Evolutionary conservation across 257 asterid species (phyloP), one percentile per base, ranked within the genome.

Genomic region (Salvia hispanica): DNA sequence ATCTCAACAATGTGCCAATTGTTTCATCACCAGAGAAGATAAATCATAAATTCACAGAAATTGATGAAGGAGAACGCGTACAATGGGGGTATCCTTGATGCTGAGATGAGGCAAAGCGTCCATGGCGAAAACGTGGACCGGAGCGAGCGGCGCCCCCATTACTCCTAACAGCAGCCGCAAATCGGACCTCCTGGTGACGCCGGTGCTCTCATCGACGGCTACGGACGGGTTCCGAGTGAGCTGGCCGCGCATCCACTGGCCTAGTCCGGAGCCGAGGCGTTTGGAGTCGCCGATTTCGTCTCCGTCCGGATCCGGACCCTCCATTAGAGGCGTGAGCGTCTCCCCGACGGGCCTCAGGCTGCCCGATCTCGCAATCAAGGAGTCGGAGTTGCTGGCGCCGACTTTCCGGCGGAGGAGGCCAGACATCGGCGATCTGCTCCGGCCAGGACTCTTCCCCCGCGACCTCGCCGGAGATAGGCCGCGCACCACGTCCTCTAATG

Each of bases 111-210:
- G 98, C 73, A 85, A 54, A 21, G 95, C 95, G 64, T 92, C 96
- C 69, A 78, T 51, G 59, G 86, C 54, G 88, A 92, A 73, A 45
- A 89, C 96, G 86, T 87, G 88, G 80, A 89, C 89, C 52, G 98
- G 98, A 7, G 92, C 95, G 33, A 92, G 88, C 3, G 98, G 96
- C 37, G 96, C 96, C 15, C 96, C 96, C 98, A 92, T 85, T 15
- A 89, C 96, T 7, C 98, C 96, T 25, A 92, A 95, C 80, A 92
- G 77, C 63, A 92, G 69, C 67, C 98, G 75, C 84, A 87, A 84
- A 82, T 92, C 98, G 47, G 96, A 84, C 86, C 89, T 79, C 84
- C 65, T 83, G 62, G 72, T 73, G 71, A 56, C 47, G 53, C 59
- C 69, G 50, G 77, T 89, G 37, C 51, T 76, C 64, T 76, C 83